These are phyloP conservation scores for Mycena chlorophos DNA, from an alignment of 768 basidiomycete species.

Conservation along the genomic window DNA sequence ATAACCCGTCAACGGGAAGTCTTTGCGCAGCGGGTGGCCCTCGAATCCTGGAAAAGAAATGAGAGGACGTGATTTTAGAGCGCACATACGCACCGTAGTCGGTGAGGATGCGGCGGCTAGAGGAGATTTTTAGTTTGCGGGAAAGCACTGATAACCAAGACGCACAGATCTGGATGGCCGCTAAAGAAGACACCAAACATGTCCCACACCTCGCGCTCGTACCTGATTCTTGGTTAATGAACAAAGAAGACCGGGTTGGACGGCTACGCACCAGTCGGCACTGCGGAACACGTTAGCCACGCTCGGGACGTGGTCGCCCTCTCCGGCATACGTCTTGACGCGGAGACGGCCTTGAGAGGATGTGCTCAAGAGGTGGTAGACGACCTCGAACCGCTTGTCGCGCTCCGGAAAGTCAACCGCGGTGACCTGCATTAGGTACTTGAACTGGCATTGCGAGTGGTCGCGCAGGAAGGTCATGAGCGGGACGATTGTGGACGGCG, in stretches of 20 bases:
- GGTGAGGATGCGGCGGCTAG: slow-evolving; percentile 91
- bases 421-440: slow-evolving; percentile 87
- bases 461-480: slow-evolving; percentile 92
- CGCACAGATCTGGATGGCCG: slow-evolving; percentile 93
- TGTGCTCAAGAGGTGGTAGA: slow-evolving; percentile 90
- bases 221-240: slow-evolving; percentile 50
- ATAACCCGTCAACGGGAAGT: slow-evolving; percentile 99
- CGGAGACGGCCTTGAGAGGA: slow-evolving; percentile 79
- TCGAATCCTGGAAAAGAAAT: slow-evolving; percentile 59
- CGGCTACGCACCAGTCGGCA: slow-evolving; percentile 81
- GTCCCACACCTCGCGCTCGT: slow-evolving; percentile 98
- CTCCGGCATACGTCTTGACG: slow-evolving; percentile 96
- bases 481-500: slow-evolving; percentile 79
- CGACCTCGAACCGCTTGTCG: slow-evolving; percentile 92
- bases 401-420: slow-evolving; percentile 95
- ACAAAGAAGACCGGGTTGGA: slow-evolving; percentile 1
- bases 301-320: slow-evolving; percentile 89
- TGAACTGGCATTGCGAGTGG: slow-evolving; percentile 94
- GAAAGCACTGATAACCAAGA: slow-evolving; percentile 20
- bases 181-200: slow-evolving; percentile 96
- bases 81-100: slow-evolving; percentile 94
- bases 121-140: slow-evolving; percentile 18
- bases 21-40: slow-evolving; percentile 95
- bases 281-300: slow-evolving; percentile 77
- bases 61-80: slow-evolving; percentile 15